These are phyloP conservation scores for Diaporthe citriasiana DNA, from an alignment of 2,329 filamentous ascomycete genomes.

Conservation along the genomic window DNA sequence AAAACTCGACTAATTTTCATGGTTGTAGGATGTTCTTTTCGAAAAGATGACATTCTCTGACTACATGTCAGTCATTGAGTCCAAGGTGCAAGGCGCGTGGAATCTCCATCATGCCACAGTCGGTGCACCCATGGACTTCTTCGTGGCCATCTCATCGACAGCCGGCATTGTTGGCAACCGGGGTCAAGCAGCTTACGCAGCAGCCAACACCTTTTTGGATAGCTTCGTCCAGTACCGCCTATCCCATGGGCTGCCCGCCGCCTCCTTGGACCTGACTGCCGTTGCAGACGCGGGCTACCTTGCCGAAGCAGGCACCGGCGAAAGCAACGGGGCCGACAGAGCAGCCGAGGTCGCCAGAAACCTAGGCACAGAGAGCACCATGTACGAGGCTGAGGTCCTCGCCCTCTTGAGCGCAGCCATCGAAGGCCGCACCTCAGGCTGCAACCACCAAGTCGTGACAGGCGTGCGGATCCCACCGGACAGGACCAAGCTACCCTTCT, in stretches of 20 bases:
- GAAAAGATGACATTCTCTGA: slow-evolving; percentile 67
- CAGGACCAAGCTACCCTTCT: slow-evolving; percentile 60
- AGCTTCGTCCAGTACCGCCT: slow-evolving; percentile 56
- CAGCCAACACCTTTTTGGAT: slow-evolving; percentile 59
- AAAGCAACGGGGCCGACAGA: slow-evolving; percentile 66
- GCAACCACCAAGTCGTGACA: slow-evolving; percentile 34
- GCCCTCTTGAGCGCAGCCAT: slow-evolving; percentile 37
- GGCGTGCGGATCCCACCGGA: slow-evolving; percentile 35
- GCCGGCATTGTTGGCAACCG: slow-evolving; percentile 66
- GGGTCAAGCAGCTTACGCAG: slow-evolving; percentile 66
- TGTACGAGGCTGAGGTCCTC: slow-evolving; percentile 66
- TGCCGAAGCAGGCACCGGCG: slow-evolving; percentile 52
- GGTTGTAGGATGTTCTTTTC: slow-evolving; percentile 59
- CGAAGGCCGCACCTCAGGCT: slow-evolving; percentile 49
- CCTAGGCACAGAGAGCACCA: slow-evolving; percentile 58
- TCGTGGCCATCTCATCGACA: slow-evolving; percentile 66
- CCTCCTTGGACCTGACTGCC: slow-evolving; percentile 66
- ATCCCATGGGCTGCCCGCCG: slow-evolving; percentile 51
- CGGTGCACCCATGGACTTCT: slow-evolving; percentile 62
- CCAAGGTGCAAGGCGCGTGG: slow-evolving; percentile 53
- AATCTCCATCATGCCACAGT: slow-evolving; percentile 65
- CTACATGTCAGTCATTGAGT: slow-evolving; percentile 57
- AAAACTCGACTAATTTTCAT: background rate
- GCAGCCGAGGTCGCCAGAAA: slow-evolving; percentile 59
- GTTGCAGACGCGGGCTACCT: slow-evolving; percentile 66